phyloP scores from a whole-genome alignment of 1,139 yeast species.

The Candida sp. region DNA sequence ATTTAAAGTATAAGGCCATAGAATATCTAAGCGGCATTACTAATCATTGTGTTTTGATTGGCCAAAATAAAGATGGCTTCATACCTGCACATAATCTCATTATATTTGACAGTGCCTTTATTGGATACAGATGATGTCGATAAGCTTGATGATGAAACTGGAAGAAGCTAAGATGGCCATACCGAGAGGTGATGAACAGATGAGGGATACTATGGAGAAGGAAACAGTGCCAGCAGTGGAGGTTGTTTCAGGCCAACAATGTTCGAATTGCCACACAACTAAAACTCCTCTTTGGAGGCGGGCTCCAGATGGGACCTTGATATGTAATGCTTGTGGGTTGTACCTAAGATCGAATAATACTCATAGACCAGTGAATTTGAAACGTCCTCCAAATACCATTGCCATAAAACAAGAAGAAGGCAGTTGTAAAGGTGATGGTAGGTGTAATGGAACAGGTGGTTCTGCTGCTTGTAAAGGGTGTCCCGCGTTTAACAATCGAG shows the following conservation, averaged over 20 bases:
- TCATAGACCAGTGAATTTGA: conserved; percentile 58
- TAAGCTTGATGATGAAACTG: neutral
- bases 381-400: conserved; percentile 62
- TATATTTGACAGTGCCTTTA: neutral
- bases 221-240: neutral
- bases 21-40: too few species aligned
- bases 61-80: too few species aligned
- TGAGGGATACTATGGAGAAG: neutral
- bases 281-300: conserved; percentile 70
- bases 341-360: conserved; percentile 52
- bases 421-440: conserved; percentile 78
- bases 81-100: neutral
- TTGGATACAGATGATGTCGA: neutral
- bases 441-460: conserved; percentile 88
- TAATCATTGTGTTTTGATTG: too few species aligned
- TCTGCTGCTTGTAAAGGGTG: conserved; percentile 77
- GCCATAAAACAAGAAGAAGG: conserved; percentile 48
- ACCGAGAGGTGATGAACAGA: neutral
- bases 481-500: conserved; percentile 76
- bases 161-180: neutral
- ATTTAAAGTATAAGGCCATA: too few species aligned
- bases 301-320: conserved; percentile 62
- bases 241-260: conserved; percentile 37
- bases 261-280: conserved; percentile 68
- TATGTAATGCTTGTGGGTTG: conserved; percentile 73